Conservation (phyloP, 164 flowering plant genomes). For the Stephania yunnanensis region DNA sequence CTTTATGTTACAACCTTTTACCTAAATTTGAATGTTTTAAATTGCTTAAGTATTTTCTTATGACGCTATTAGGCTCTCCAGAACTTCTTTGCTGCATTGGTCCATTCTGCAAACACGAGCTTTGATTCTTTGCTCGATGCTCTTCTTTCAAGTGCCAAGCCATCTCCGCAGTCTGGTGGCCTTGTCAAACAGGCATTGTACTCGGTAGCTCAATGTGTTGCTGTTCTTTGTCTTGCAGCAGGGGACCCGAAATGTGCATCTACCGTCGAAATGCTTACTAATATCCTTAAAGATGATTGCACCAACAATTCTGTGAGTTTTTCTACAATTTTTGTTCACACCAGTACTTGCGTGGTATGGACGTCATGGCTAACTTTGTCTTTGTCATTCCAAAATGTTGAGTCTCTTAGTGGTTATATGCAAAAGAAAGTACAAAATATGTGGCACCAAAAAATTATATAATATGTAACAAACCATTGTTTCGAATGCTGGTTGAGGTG, state of each 20-base stretch:
- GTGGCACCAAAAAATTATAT: too few relatives aligned
- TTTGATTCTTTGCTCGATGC: slow-evolving; percentile 85
- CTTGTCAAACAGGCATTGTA: slow-evolving; percentile 86
- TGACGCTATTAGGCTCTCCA: slow-evolving; percentile 66
- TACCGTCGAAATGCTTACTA: slow-evolving; percentile 88
- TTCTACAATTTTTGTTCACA: background rate
- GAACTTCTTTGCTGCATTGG: slow-evolving; percentile 76
- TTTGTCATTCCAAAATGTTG: too few relatives aligned
- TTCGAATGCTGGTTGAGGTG: too few relatives aligned
- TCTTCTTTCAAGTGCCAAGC: slow-evolving; percentile 88
- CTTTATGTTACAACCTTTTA: background rate
- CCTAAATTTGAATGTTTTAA: background rate
- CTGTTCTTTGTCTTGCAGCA: slow-evolving; percentile 98
- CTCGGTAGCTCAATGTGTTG: slow-evolving; percentile 97
- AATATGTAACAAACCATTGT: too few relatives aligned
- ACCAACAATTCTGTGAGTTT: slow-evolving; percentile 63
- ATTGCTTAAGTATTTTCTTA: slow-evolving; percentile 6
- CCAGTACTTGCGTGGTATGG: too few relatives aligned
- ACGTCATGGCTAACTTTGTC: too few relatives aligned
- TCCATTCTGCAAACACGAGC: slow-evolving; percentile 82
- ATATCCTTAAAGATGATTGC: slow-evolving; percentile 71
- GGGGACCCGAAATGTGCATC: slow-evolving; percentile 85
- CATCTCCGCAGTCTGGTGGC: slow-evolving; percentile 86
- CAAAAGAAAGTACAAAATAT: too few relatives aligned
- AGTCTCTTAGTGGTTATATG: too few relatives aligned